A percentile compares a stretch with the other conserved stretches of the same genome.
Conservation (phyloP, 1,139 yeast species). For the Blastobotrys persicus region DNA sequence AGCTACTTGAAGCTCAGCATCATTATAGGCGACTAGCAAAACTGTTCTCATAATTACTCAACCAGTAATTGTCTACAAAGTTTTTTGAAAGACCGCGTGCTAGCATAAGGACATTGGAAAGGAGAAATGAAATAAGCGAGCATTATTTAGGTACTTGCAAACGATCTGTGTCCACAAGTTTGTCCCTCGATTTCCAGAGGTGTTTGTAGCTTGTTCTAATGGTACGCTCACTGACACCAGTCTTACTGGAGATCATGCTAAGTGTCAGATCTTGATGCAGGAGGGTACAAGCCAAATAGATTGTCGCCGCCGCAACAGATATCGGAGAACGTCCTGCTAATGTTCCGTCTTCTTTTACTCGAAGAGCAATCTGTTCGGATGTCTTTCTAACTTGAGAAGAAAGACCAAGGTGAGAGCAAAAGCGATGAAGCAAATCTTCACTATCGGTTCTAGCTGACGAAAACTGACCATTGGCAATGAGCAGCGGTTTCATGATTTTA, state of each 20-base stretch:
- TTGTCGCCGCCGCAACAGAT: constrained; percentile 95
- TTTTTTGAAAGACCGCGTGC: too few species aligned
- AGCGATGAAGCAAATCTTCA: constrained; percentile 90
- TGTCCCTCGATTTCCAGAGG: constrained; percentile 67
- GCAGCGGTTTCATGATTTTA: constrained; percentile 71
- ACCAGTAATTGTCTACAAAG: too few species aligned
- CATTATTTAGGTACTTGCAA: too few species aligned
- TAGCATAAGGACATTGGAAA: too few species aligned
- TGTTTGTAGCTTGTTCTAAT: constrained; percentile 88
- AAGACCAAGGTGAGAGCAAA: constrained; percentile 91
- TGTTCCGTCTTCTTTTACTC: constrained; percentile 87
- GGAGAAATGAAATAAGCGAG: too few species aligned
- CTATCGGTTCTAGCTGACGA: constrained; percentile 73
- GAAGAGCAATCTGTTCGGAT: constrained; percentile 86
- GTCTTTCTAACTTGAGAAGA: constrained; percentile 83
- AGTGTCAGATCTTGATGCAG: constrained; percentile 68
- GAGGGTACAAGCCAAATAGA: constrained; percentile 86
- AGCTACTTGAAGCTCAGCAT: too few species aligned
- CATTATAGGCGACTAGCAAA: too few species aligned
- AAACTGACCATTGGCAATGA: constrained; percentile 38
- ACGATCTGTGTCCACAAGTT: constrained; percentile 75
- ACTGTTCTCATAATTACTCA: too few species aligned
- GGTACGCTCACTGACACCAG: constrained; percentile 98
- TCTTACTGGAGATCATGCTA: constrained; percentile 78
- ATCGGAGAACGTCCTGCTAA: constrained; percentile 96